A percentile compares a stretch with the other conserved stretches of the same genome.
phyloP scores from a whole-genome alignment of 164 flowering plant species.

The Liriodendron chinense region DNA sequence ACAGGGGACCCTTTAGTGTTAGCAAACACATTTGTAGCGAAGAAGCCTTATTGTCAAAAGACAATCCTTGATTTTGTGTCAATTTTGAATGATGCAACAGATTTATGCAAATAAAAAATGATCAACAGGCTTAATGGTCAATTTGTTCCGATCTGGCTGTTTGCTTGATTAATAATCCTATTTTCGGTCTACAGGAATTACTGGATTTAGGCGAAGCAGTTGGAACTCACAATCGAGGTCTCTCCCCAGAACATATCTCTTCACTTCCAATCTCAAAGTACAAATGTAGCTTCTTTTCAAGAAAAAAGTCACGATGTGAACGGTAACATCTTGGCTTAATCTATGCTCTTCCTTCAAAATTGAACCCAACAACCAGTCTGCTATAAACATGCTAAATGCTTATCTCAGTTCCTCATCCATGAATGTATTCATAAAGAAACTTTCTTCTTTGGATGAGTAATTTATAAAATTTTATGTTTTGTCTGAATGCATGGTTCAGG shows the following conservation, averaged over 20 bases:
- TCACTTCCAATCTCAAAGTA: constrained; percentile 74
- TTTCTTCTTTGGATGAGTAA: background rate
- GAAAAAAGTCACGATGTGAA: constrained; percentile 60
- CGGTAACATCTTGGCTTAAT: constrained; percentile 42
- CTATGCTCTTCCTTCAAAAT: background rate
- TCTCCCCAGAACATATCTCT: constrained; percentile 67
- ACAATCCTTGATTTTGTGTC: too few relatives aligned
- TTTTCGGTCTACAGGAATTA: constrained; percentile 56
- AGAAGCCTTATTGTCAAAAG: too few relatives aligned
- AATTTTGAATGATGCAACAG: too few relatives aligned
- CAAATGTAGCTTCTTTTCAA: constrained; percentile 69
- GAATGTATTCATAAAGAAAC: background rate
- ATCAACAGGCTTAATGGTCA: background rate
- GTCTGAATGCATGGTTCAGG: background rate
- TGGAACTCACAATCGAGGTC: constrained; percentile 89
- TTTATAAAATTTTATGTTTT: too few relatives aligned
- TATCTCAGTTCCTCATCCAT: background rate
- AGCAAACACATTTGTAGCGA: too few relatives aligned
- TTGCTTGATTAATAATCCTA: background rate
- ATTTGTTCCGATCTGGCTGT: background rate
- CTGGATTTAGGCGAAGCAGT: constrained; percentile 90
- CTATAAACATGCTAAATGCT: background rate
- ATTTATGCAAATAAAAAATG: too few relatives aligned
- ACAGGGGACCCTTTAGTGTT: too few relatives aligned
- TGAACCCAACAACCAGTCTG: background rate